Conservation (phyloP, 768 basidiomycete species). For the Tulasnella sp. region DNA sequence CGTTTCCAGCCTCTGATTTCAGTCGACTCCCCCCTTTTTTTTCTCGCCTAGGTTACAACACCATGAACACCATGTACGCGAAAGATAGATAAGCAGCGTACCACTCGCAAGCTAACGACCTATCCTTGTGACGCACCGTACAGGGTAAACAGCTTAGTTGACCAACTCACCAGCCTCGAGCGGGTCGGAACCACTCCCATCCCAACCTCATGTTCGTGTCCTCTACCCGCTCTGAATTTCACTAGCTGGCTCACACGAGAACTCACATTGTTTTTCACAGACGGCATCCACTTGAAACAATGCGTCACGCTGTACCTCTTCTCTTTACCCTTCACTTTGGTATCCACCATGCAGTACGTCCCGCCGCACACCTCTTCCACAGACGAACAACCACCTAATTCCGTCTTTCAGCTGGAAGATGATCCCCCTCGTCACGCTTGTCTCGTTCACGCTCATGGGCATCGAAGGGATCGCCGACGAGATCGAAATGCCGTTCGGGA, state of each 20-base stretch:
- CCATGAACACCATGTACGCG: conserved; percentile 54
- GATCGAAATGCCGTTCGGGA: conserved; percentile 90
- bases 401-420: conserved; percentile 23
- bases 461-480: conserved; percentile 93
- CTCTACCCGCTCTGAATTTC: background rate
- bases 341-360: conserved; percentile 48
- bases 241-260: conserved; percentile 11
- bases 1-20: background rate
- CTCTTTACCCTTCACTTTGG: conserved; percentile 76
- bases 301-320: conserved; percentile 89
- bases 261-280: conserved; percentile 28
- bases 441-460: conserved; percentile 86
- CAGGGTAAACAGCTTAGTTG: conserved; percentile 71
- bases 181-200: conserved; percentile 84
- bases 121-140: background rate
- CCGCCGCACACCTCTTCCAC: background rate
- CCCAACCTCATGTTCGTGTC: conserved; percentile 52
- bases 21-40: conserved; percentile 5
- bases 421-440: conserved; percentile 23
- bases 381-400: background rate
- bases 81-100: too few relatives aligned
- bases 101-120: background rate
- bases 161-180: conserved; percentile 75
- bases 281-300: conserved; percentile 89
- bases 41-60: conserved; percentile 48